Base-by-base conservation (phyloP, 106 monocot genomes). In the Posidonia australis region DNA sequence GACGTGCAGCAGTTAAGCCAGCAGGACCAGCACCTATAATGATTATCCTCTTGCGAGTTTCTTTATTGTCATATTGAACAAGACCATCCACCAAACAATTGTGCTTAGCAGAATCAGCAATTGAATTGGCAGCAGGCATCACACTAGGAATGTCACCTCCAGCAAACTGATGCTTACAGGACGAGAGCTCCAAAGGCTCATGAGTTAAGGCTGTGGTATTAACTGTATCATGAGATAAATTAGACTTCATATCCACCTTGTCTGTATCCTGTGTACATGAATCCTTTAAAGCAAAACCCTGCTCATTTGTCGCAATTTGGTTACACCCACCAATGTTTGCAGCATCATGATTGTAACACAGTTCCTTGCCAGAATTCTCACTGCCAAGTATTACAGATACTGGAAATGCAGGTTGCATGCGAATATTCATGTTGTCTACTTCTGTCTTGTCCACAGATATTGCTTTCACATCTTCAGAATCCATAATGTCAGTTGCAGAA, bases 11-110 rank as follows among this genome's bases (percentile, higher is more conserved):
- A 63, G 90, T 79, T 64, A 98, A 70, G 54, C 96, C 96, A 73
- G 96, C 78, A 68, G 96, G 96, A 31, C 96, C 96, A 67, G 96
- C 96, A 44, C 96, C 96, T 63, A 98, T 58, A 68, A 98, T 47
- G 10, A 98, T 77, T 59, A 98, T 70, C 57, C 57, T 91, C 66
- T 81, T 87, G 46, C 11, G 30, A 54, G 26, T 58, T 42, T 75
- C 42, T 31, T 65, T 44, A 12, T 19, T 66, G 21, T 63, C 70
- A 64, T 46, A 79, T 46, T 57, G 66, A 51, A 36, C 22, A 65
- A 9, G 60, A 32, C 26, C 30, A 58, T 31, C 45, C 47, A 41
- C 11, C 13, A 53, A 27, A 43, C 14, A 60, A 48, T 71, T 62
- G 32, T 14, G 46, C 51, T 21, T 28, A 47, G 17, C 41, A 59